Evolutionary conservation across 2,329 filamentous ascomycete species (phyloP).

Genomic region (Cytospora schulzeri): DNA sequence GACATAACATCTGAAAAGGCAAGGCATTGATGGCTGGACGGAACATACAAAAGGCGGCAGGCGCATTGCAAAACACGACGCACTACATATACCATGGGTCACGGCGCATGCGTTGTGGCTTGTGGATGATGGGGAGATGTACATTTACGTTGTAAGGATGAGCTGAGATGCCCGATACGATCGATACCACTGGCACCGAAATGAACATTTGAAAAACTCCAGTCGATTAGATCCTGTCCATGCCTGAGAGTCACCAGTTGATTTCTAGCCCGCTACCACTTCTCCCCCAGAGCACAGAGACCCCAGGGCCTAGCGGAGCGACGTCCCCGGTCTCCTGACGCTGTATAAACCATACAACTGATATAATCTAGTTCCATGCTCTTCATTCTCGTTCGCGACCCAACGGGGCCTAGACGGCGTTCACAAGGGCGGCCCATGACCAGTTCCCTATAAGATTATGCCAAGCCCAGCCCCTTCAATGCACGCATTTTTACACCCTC

Average conservation of each 20-base stretch:
- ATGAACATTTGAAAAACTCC: not conserved
- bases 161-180: not conserved
- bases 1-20: not conserved
- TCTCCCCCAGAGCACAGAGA: not conserved
- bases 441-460: constrained; percentile 35
- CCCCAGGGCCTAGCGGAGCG: not conserved
- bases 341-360: not conserved
- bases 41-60: not conserved
- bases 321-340: too few species aligned
- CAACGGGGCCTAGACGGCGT: not conserved
- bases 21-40: constrained; percentile 5
- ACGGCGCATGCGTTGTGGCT: constrained; percentile 6
- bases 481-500: constrained; percentile 70
- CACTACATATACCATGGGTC: not conserved
- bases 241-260: not conserved
- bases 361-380: not conserved
- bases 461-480: constrained; percentile 52
- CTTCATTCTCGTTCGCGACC: not conserved
- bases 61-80: not conserved
- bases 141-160: not conserved
- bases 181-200: not conserved
- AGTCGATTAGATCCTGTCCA: not conserved
- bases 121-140: constrained; percentile 14
- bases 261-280: not conserved
- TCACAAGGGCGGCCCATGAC: not conserved